Conservation (phyloP, 2,329 filamentous ascomycete species). For the Plectosphaerella cucumerina region DNA sequence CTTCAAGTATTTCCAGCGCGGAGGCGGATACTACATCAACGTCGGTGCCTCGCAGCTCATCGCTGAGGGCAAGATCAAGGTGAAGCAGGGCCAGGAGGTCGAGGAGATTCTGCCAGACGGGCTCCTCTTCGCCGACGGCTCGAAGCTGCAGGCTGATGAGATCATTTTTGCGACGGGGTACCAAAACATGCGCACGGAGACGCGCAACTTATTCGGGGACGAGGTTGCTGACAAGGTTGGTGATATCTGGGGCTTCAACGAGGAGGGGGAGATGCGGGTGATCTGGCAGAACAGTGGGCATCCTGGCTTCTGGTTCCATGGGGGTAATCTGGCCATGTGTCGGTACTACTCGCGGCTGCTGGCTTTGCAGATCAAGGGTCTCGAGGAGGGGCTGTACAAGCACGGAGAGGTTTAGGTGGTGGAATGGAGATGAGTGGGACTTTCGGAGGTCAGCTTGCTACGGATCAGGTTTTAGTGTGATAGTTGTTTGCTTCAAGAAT, state of each 20-base stretch:
- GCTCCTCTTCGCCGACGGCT: slow-evolving; percentile 48
- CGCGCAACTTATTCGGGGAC: slow-evolving; percentile 58
- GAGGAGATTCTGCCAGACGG: slow-evolving; percentile 40
- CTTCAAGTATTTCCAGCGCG: slow-evolving; percentile 60
- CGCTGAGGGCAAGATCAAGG: slow-evolving; percentile 57
- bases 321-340: slow-evolving; percentile 60
- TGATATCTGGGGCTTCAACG: slow-evolving; percentile 60
- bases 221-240: slow-evolving; percentile 52
- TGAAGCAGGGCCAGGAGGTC: slow-evolving; percentile 57
- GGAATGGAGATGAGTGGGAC: too few species aligned
- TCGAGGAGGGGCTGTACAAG: slow-evolving; percentile 31
- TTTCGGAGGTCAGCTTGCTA: background rate
- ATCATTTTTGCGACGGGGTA: slow-evolving; percentile 63
- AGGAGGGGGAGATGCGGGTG: slow-evolving; percentile 49
- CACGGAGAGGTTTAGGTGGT: slow-evolving; percentile 19
- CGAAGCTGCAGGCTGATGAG: slow-evolving; percentile 54
- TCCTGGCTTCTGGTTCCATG: slow-evolving; percentile 63
- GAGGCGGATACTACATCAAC: slow-evolving; percentile 69
- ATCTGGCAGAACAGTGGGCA: slow-evolving; percentile 59
- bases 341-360: slow-evolving; percentile 54
- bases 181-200: slow-evolving; percentile 63
- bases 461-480: too few species aligned
- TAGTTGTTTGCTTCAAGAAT: too few species aligned
- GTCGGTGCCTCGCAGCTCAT: slow-evolving; percentile 61
- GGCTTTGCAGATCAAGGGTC: slow-evolving; percentile 48